A percentile compares a stretch with the other conserved stretches of the same genome.
Evolutionary conservation across 208 protist genomes (phyloP).

Genomic region (Leishmania mexicana): DNA sequence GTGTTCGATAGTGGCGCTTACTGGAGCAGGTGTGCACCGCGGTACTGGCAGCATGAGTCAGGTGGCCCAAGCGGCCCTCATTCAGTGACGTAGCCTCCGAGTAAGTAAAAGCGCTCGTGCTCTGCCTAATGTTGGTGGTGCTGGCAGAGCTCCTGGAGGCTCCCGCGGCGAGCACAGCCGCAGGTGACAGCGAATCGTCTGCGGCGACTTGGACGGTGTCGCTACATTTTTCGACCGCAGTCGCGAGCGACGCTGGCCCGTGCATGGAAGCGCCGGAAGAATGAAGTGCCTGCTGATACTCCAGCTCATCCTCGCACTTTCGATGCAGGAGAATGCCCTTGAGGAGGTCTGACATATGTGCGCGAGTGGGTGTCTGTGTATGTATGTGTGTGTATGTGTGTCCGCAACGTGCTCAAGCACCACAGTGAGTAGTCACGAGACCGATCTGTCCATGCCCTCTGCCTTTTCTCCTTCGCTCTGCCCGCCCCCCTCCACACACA

Average conservation of each 20-base stretch:
- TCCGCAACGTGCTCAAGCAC: not conserved
- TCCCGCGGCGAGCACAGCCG: not conserved
- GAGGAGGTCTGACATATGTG: constrained; percentile 5
- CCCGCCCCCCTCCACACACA: not conserved
- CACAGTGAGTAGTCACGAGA: not conserved
- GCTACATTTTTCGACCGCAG: not conserved
- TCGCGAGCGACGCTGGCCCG: not conserved
- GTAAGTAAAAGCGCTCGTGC: not conserved
- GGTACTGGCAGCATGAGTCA: not conserved
- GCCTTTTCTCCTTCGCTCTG: not conserved
- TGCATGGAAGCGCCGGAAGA: not conserved
- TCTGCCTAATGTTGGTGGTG: not conserved
- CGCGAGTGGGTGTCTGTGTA: too few relatives aligned
- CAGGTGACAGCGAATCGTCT: not conserved
- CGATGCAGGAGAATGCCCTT: constrained; percentile 22
- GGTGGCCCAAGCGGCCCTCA: not conserved
- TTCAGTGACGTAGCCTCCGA: not conserved
- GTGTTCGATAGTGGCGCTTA: constrained; percentile 3
- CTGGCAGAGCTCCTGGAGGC: not conserved
- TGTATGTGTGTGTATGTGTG: not conserved
- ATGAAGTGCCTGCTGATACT: not conserved
- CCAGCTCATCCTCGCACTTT: constrained; percentile 15
- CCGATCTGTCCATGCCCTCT: not conserved
- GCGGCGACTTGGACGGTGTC: not conserved
- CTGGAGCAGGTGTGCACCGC: not conserved